Evolutionary conservation across 768 basidiomycete species (phyloP), one percentile per base, ranked within the genome.

Genomic region (Lepiota brunneoincarnata): DNA sequence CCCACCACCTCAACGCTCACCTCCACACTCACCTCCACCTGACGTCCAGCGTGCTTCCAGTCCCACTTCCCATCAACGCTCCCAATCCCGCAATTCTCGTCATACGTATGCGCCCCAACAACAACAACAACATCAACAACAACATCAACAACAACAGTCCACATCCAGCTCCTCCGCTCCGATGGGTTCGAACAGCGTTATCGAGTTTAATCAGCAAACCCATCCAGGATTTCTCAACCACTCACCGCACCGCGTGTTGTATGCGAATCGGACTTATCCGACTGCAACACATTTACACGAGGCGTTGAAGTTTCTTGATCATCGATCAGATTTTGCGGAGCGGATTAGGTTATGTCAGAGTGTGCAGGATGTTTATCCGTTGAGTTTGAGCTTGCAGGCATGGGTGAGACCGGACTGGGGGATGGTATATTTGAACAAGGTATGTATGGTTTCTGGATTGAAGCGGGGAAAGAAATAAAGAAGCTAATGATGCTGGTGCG

Each of bases 261-360:
- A 79, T 63, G 63, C 72, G 39, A 72, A 78, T 24, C 71, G 68
- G 49, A 63, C 68, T 42, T 90, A 81, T 58, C 84, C 84, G 7
- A 84, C 80, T 4, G 87, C 83, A 15, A 64, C 80, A 58, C 87
- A 89, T 58, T 72, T 89, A 20, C 75, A 79, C 41, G 85, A 89
- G 65, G 86, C 86, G 12, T 70, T 84, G 63, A 84, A 84, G 64
- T 89, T 80, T 63, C 56, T 79, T 34, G 69, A 72, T 2, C 64
- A 70, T 20, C 68, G 70, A 1, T 77, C 76, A 0, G 74, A 76
- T 1, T 55, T 84, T 14, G 79, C 80, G 14, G 80, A 85, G 50
- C 60, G 62, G 17, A 82, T 89, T 51, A 72, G 84, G n/a, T 23
- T 10, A 2, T 66, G 66, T 45, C 36, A 51, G 20, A 61, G 70